Conservation (phyloP, 192 early-diverging fungal species). For the Linnemannia zychae region DNA sequence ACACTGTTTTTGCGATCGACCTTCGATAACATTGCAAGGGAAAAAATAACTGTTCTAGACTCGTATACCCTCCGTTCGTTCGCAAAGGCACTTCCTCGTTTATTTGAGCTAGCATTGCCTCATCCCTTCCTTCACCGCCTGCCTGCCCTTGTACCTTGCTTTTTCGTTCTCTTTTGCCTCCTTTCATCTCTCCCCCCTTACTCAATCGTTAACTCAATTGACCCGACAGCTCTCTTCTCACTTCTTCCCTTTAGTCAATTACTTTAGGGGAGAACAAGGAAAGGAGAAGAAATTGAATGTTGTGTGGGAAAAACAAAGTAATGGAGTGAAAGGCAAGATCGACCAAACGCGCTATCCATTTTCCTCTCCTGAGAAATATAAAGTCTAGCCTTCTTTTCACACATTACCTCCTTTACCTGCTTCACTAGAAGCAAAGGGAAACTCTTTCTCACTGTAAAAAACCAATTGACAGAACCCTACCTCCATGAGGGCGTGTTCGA, state of each 20-base stretch:
- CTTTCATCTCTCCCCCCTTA: not conserved
- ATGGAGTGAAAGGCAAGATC: not conserved
- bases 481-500: too few species aligned
- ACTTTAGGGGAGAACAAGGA: not conserved
- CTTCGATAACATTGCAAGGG: not conserved
- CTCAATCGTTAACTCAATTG: too few species aligned
- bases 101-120: not conserved
- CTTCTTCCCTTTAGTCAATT: not conserved
- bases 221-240: too few species aligned
- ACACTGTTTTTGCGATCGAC: not conserved
- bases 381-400: not conserved
- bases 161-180: not conserved
- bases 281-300: not conserved
- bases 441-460: too few species aligned
- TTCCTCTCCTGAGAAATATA: too few species aligned
- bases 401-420: too few species aligned
- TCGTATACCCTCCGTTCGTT: not conserved
- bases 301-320: not conserved
- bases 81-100: not conserved
- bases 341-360: not conserved
- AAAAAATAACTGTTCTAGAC: not conserved
- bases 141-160: not conserved
- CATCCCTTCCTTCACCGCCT: not conserved
- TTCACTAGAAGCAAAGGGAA: too few species aligned
- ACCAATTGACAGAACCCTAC: too few species aligned